phyloP scores from a whole-genome alignment of 805 yeast species.

The Candida tammaniensis region DNA sequence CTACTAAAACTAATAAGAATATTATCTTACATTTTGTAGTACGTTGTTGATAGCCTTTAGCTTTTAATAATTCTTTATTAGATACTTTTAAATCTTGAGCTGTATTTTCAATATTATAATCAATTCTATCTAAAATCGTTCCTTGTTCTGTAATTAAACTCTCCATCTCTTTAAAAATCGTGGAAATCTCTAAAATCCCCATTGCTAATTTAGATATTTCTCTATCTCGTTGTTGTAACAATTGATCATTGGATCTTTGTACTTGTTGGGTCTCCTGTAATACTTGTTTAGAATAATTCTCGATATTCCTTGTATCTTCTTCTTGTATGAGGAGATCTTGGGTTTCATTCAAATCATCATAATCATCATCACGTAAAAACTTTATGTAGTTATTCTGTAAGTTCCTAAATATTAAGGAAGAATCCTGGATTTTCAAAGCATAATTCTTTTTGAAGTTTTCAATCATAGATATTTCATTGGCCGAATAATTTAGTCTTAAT shows the following conservation, averaged over 20 bases:
- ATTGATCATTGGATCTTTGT: conserved; percentile 19
- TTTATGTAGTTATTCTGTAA: conserved; percentile 87
- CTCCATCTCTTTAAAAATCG: conserved; percentile 91
- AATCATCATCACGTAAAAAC: conserved; percentile 76
- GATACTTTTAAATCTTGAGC: conserved; percentile 73
- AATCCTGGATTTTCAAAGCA: conserved; percentile 80
- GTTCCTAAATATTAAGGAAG: conserved; percentile 75
- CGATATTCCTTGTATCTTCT: conserved; percentile 26
- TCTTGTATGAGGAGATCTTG: conserved; percentile 20
- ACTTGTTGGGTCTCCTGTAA: conserved; percentile 22
- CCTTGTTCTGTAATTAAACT: conserved; percentile 93
- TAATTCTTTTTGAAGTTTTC: conserved; percentile 80
- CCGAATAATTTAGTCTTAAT: conserved; percentile 34
- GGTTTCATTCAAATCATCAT: conserved; percentile 20
- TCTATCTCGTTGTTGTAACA: conserved; percentile 71
- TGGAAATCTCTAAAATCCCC: conserved; percentile 90
- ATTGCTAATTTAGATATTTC: conserved; percentile 90
- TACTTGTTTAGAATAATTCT: conserved; percentile 36
- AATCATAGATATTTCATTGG: conserved; percentile 60
- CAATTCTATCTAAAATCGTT: conserved; percentile 87
- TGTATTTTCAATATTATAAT: conserved; percentile 84
- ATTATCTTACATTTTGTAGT: conserved; percentile 90
- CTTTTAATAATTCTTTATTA: conserved; percentile 71
- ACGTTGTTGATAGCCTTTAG: conserved; percentile 78
- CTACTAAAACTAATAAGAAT: conserved; percentile 65